Conservation (phyloP, 805 yeast genomes). For the Metschnikowia dekortorum region DNA sequence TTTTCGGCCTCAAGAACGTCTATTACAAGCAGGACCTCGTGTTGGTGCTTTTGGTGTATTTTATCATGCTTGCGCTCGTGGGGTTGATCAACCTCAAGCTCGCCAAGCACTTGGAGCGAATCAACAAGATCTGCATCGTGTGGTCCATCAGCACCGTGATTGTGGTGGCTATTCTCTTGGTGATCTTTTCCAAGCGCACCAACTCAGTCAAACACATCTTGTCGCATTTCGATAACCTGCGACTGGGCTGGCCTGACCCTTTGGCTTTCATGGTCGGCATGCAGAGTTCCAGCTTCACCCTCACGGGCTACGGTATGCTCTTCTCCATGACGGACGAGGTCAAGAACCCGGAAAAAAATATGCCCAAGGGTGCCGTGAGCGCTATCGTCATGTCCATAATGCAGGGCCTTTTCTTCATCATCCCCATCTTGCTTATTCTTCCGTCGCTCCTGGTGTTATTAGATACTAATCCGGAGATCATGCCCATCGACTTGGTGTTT, state of each 20-base stretch:
- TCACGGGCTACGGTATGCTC: conserved; percentile 79
- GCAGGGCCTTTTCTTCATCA: conserved; percentile 68
- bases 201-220: conserved; percentile 57
- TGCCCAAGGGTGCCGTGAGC: conserved; percentile 67
- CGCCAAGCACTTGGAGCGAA: conserved; percentile 54
- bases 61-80: conserved; percentile 51
- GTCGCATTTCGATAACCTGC: conserved; percentile 62
- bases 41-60: conserved; percentile 54
- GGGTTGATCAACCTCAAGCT: conserved; percentile 61
- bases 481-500: conserved; percentile 77
- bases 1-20: conserved; percentile 57
- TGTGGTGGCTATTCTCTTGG: conserved; percentile 58
- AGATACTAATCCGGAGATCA: conserved; percentile 57
- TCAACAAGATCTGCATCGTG: conserved; percentile 64
- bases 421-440: conserved; percentile 67
- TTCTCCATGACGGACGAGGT: conserved; percentile 84
- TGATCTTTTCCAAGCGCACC: conserved; percentile 54
- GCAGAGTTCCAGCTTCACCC: conserved; percentile 72
- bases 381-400: conserved; percentile 61
- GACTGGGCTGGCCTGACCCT: conserved; percentile 73
- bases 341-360: conserved; percentile 63
- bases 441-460: conserved; percentile 59
- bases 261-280: conserved; percentile 73
- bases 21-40: conserved; percentile 55
- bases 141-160: conserved; percentile 74